Evolutionary conservation across 257 asterid genomes (phyloP).

Genomic region (Penstemon barbatus): DNA sequence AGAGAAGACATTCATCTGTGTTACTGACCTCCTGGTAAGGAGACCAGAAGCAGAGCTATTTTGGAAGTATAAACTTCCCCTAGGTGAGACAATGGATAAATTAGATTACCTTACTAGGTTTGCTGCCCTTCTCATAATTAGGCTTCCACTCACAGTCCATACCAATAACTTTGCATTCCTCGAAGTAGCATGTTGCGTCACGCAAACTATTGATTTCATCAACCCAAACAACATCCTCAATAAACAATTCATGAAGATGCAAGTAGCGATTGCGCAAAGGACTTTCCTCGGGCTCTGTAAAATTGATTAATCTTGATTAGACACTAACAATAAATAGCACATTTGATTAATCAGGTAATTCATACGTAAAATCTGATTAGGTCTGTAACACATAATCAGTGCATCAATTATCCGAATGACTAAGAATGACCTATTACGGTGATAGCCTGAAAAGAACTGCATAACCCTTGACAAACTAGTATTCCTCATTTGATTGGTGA

Average conservation of each 20-base stretch:
- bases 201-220: constrained; percentile 58
- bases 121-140: constrained; percentile 74
- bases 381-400: constrained; percentile 14
- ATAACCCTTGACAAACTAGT: too few relatives aligned
- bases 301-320: constrained; percentile 20
- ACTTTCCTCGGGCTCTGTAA: constrained; percentile 57
- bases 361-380: constrained; percentile 10
- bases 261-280: constrained; percentile 47
- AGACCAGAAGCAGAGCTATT: constrained; percentile 10
- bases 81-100: constrained; percentile 19
- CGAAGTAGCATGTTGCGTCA: constrained; percentile 61
- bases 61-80: constrained; percentile 12
- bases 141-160: constrained; percentile 99
- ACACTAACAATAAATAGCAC: constrained; percentile 3
- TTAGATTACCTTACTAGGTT: constrained; percentile 62
- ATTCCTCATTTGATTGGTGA: constrained; percentile 4
- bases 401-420: constrained; percentile 20
- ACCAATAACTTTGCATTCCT: constrained; percentile 82
- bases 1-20: background rate
- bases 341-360: constrained; percentile 14
- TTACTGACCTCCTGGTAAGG: background rate
- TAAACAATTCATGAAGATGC: constrained; percentile 65
- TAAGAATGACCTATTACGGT: constrained; percentile 2
- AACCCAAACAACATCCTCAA: constrained; percentile 85
- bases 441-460: background rate